Base-by-base conservation (phyloP, 2,329 filamentous ascomycete species). In the Cercospora sojina region DNA sequence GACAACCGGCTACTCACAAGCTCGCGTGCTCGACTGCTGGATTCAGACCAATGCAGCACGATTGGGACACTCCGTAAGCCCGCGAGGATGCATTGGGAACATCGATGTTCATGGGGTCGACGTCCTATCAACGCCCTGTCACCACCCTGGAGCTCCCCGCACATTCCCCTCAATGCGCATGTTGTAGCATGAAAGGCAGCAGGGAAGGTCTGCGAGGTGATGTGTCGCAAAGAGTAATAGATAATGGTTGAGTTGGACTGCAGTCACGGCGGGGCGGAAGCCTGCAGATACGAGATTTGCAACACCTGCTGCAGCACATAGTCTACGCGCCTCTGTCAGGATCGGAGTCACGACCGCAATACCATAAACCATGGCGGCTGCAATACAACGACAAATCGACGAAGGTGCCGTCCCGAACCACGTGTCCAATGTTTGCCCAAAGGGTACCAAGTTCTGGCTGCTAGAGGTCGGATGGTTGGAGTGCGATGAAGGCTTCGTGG, bases 381-480 rank as follows among this genome's bases (percentile, higher is more conserved):
- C 70, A 27, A 74, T 77, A 49, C 73, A 76, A 68, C 53, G 65
- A 29, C 76, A 77, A 64, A 67, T 77, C 56, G 73, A 73, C 67
- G 62, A 70, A 5, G 76, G 75, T 23, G 74, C 76, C 25, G 72
- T 78, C n/a, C 74, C 74, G 25, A 71, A 70, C 60, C 71, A 75
- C 64, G 71, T 77, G 62, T 73, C 72, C 65, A 76, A 75, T 60
- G 73, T 77, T 58, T 83, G 80, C 66, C 81, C 81, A 0, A 67
- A 72, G 10, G 82, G 82, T 6, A 84, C 82, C 5, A 83, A 82
- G 71, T 81, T 83, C 74, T 80, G 82, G 71, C 72, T 84, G 13
- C 71, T 83, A 18, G 68, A 69, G 18, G 61, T 64, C 16, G 65
- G 62, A 20, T 64, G 65, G 61, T 73, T 84, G 3, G 79, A 83